Base-by-base conservation (phyloP, 1,284 basidiomycete species). In the Fistulinella cinereoalba region DNA sequence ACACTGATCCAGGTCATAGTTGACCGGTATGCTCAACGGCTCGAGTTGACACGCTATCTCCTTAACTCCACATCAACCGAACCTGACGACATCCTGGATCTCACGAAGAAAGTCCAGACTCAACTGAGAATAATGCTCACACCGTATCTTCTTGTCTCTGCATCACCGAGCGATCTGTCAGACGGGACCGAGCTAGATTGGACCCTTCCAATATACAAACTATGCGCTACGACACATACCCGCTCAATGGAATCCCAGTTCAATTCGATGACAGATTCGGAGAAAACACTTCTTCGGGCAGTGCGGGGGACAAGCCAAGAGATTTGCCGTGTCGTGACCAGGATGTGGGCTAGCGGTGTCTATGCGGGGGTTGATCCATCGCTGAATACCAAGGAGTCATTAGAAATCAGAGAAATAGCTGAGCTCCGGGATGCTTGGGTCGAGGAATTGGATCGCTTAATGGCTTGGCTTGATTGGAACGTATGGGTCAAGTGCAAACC, bases 291-390 rank as follows among this genome's bases (percentile, higher is more conserved):
- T 38, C 57, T 69, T 25, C 40, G 38, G 8, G 60, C 71, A 3
- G 51, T 72, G 8, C 64, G 67, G 37, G 67, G 58, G 2, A 70
- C 69, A 0, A 62, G 49, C 1, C 65, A 56, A 22, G 75, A 78
- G 56, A 75, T 79, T 21, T 80, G 77, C 48, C 65, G 74, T 0
- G 66, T 72, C 6, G 37, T 73, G 37, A 70, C 69, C 2, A 63
- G 58, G 27, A 61, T 78, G 52, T 80, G 77, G 75, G 64, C 65
- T 32, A 6, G 42, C 37, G 19, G 42, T 37, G 3, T 19, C 9
- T 31, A 31, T 31, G 13, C 29, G n/a, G 29, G 29, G 29, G 15
- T 31, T 31, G 29, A 31, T 31, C 29, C 29, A n/a, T 31, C 29
- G n/a, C 15, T 31, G 29, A 31, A 31, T n/a, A 31, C 29, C 8